Evolutionary conservation across 2,329 filamentous ascomycete genomes (phyloP).

Genomic region (Aspergillus sclerotialis): DNA sequence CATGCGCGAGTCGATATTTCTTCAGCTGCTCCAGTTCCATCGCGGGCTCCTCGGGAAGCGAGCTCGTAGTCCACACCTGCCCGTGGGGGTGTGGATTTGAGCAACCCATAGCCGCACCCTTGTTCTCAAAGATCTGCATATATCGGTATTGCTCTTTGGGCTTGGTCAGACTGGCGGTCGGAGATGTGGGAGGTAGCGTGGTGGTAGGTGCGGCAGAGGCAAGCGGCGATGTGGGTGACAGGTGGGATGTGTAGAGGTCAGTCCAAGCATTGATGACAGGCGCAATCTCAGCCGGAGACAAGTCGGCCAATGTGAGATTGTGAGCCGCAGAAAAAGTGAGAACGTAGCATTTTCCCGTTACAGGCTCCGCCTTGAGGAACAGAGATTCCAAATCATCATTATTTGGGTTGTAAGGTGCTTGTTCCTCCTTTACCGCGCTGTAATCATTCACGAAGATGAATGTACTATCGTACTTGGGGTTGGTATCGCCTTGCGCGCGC

Average conservation of each 20-base stretch:
- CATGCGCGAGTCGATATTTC: conserved; percentile 68
- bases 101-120: conserved; percentile 95
- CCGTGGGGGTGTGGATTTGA: conserved; percentile 97
- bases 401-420: conserved; percentile 64
- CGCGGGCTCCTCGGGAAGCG: conserved; percentile 79
- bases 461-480: conserved; percentile 78
- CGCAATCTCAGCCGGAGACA: conserved; percentile 67
- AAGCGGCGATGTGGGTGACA: conserved; percentile 65
- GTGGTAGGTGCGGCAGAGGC: conserved; percentile 40
- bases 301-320: conserved; percentile 86
- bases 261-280: conserved; percentile 89
- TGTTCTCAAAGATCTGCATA: conserved; percentile 99
- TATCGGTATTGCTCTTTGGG: conserved; percentile 78
- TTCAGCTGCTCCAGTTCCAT: conserved; percentile 71
- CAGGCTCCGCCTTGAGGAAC: conserved; percentile 74
- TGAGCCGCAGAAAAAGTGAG: conserved; percentile 89
- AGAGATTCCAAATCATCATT: conserved; percentile 61
- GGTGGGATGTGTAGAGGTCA: conserved; percentile 74
- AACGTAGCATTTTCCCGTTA: conserved; percentile 95
- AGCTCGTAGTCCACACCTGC: conserved; percentile 91
- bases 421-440: conserved; percentile 89
- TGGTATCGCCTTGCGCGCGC: conserved; percentile 76
- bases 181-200: conserved; percentile 41
- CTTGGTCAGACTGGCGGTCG: conserved; percentile 38
- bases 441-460: conserved; percentile 98